Conservation (phyloP, 129 eudicot genomes). For the Helianthus annuus region DNA sequence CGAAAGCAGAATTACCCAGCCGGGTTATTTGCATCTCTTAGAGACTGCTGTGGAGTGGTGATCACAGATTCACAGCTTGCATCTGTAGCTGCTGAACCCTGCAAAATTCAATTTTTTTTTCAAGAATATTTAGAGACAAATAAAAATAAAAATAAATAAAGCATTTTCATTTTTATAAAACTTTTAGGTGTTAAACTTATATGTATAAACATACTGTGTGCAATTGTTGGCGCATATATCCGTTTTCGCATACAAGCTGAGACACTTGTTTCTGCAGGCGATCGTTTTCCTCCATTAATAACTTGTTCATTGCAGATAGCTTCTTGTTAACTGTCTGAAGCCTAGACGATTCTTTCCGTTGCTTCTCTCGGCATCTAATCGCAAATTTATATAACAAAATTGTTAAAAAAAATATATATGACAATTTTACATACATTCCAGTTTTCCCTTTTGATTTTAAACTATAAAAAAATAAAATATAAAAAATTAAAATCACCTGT, state of each 20-base stretch:
- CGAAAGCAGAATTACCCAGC: conserved; percentile 55
- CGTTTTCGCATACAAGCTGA: conserved; percentile 85
- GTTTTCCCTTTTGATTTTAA: neutral
- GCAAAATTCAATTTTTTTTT: neutral
- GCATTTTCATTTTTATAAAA: neutral
- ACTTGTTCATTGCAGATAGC: conserved; percentile 88
- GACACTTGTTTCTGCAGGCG: conserved; percentile 96
- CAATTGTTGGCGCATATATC: conserved; percentile 79
- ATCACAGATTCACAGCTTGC: conserved; percentile 82
- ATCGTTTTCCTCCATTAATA: conserved; percentile 94
- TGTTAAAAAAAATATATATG: neutral
- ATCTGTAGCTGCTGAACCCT: conserved; percentile 45
- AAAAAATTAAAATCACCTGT: neutral
- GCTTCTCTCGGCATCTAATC: conserved; percentile 87
- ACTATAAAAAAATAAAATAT: neutral
- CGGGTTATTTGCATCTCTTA: conserved; percentile 82
- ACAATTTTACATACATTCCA: neutral
- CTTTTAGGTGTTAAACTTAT: neutral
- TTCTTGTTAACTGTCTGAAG: conserved; percentile 85
- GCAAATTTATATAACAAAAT: neutral
- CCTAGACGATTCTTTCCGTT: conserved; percentile 74
- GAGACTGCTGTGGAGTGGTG: conserved; percentile 71
- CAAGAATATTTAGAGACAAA: neutral
- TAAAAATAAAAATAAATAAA: neutral
- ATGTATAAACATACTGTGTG: conserved; percentile 50